Evolutionary conservation across 2,329 filamentous ascomycete species (phyloP).

Genomic region (Sporothrix phasma): DNA sequence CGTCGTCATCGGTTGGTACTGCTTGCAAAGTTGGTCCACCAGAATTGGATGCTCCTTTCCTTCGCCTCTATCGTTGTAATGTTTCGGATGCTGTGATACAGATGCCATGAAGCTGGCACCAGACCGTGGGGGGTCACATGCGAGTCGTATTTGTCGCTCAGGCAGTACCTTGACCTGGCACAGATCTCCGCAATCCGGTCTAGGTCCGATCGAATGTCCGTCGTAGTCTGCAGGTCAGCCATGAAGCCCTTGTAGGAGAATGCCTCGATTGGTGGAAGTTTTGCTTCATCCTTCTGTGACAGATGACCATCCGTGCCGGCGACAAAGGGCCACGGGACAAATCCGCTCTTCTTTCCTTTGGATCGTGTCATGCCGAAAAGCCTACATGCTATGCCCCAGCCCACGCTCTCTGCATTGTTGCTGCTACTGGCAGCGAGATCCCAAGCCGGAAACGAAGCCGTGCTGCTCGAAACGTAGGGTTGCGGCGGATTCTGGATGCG

Average conservation of each 20-base stretch:
- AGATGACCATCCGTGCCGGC: slow-evolving; percentile 17
- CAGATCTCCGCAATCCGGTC: slow-evolving; percentile 59
- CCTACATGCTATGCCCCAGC: slow-evolving; percentile 10
- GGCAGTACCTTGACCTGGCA: slow-evolving; percentile 52
- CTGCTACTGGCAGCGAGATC: slow-evolving; percentile 9
- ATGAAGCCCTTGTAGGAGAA: slow-evolving; percentile 58
- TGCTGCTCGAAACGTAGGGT: slow-evolving; percentile 23
- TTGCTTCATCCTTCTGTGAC: slow-evolving; percentile 25
- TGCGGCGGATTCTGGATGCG: slow-evolving; percentile 21
- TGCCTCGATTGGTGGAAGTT: slow-evolving; percentile 51
- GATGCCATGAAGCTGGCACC: slow-evolving; percentile 47
- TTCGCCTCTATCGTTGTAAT: slow-evolving; percentile 10
- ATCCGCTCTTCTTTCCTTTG: slow-evolving; percentile 31
- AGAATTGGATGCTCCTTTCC: slow-evolving; percentile 22
- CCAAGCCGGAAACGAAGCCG: slow-evolving; percentile 15
- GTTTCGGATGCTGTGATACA: slow-evolving; percentile 2
- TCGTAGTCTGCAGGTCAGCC: slow-evolving; percentile 29
- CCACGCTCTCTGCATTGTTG: slow-evolving; percentile 12
- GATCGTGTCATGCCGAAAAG: slow-evolving; percentile 33
- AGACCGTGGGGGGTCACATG: slow-evolving; percentile 52
- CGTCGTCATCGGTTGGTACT: slow-evolving; percentile 48
- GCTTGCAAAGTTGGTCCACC: slow-evolving; percentile 48
- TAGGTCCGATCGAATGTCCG: slow-evolving; percentile 46
- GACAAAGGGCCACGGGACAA: slow-evolving; percentile 25
- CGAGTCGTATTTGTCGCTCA: slow-evolving; percentile 58